Evolutionary conservation across 257 asterid genomes (phyloP), one percentile per base, ranked within the genome.

Genomic region (Salvia rosmarinus): DNA sequence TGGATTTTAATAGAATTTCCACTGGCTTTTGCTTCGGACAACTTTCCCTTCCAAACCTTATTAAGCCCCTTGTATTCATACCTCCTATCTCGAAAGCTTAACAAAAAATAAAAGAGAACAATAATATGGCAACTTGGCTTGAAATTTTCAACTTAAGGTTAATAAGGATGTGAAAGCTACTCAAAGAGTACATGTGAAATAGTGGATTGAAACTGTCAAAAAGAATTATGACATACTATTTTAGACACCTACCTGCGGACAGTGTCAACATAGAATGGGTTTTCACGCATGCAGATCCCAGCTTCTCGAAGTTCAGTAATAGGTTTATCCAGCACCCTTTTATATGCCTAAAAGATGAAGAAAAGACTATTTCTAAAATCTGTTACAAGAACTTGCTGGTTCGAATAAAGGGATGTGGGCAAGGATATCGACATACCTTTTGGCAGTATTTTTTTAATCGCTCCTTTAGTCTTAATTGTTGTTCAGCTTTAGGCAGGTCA

Each of bases 221-320:
- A 46, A 28, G 71, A 59, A 70, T 14, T 37, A 49, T 57, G 43
- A 56, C 64, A 21, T 55, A 71, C 63, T 35, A 52, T 60, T 63
- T 34, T 39, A 65, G 74, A 62, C 39, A 71, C 79, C 78, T 67
- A 91, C 99, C 99, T 94, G 79, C 99, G 98, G 46, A 94, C 97
- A 42, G 99, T 94, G 78, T 94, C 98, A 82, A 94, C 90, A 81
- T 94, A 94, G 80, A 94, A 94, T 73, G 99, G 88, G 82, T 94
- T 94, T 84, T 94, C 99, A 62, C 99, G 90, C 99, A 94, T 94
- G 83, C 99, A 94, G 81, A 94, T 91, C 80, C 95, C 96, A 58
- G 99, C 99, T 79, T 94, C 97, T 73, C 96, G 96, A 79, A 91
- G 84, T 82, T 89, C 99, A 19, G 96, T 85, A 70, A 89, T 89